Evolutionary conservation across 2,329 filamentous ascomycete species (phyloP).

Genomic region (Colletotrichum sp.): DNA sequence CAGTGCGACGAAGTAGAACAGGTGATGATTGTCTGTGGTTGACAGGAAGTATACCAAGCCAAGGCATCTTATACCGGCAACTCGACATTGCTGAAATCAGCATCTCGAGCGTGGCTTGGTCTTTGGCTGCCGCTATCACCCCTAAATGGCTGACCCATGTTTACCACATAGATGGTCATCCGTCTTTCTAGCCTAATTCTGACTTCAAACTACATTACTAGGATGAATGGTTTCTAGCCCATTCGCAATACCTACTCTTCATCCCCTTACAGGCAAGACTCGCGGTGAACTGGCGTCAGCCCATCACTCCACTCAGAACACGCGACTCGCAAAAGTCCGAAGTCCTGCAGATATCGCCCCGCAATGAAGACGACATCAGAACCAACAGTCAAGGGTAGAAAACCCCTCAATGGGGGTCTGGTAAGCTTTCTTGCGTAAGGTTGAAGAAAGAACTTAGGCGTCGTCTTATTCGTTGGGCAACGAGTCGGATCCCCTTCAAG

Average conservation of each 20-base stretch:
- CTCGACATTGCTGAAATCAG: too few species aligned
- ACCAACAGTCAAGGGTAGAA: not conserved
- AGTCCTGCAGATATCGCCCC: not conserved
- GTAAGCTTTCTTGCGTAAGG: not conserved
- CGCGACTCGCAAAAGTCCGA: not conserved
- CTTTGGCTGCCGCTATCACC: not conserved
- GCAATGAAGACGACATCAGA: not conserved
- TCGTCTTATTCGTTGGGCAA: not conserved
- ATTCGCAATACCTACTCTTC: not conserved
- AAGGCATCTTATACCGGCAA: too few species aligned
- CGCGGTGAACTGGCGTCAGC: not conserved
- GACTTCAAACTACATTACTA: not conserved
- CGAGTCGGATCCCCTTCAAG: not conserved
- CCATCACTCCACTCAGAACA: not conserved
- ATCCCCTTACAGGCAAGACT: not conserved
- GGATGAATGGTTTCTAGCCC: not conserved
- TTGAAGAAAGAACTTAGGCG: not conserved
- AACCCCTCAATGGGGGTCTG: not conserved
- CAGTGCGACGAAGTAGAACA: not conserved
- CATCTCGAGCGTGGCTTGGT: too few species aligned
- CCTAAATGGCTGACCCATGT: not conserved
- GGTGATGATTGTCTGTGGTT: not conserved
- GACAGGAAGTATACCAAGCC: not conserved
- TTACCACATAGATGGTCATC: not conserved
- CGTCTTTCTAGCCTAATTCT: not conserved